These are phyloP conservation scores for Sporothrix protearum DNA, from an alignment of 2,329 filamentous ascomycete genomes.

Conservation along the genomic window DNA sequence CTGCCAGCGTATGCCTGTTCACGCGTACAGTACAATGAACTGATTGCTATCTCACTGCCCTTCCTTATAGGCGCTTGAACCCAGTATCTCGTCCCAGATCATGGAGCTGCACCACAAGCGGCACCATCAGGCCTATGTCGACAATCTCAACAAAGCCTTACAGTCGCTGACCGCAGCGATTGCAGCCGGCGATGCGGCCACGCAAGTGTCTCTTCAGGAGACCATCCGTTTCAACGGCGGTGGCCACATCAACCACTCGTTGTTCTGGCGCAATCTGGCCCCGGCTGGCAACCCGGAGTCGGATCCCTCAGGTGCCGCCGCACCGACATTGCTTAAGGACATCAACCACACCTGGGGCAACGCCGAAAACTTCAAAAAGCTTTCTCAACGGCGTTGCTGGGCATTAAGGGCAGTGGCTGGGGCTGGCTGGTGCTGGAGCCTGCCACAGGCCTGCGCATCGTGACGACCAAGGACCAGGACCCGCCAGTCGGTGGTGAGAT, in stretches of 20 bases:
- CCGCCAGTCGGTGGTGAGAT: slow-evolving; percentile 61
- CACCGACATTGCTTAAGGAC: slow-evolving; percentile 49
- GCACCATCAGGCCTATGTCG: slow-evolving; percentile 93
- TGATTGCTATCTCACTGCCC: not conserved
- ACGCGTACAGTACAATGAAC: not conserved
- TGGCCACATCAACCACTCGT: slow-evolving; percentile 63
- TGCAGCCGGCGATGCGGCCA: slow-evolving; percentile 51
- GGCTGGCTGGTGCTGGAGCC: slow-evolving; percentile 74
- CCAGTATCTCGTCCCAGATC: slow-evolving; percentile 75
- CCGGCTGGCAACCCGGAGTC: slow-evolving; percentile 54
- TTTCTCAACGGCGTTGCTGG: slow-evolving; percentile 63
- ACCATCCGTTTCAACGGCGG: slow-evolving; percentile 66
- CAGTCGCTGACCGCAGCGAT: slow-evolving; percentile 64
- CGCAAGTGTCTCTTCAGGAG: slow-evolving; percentile 59
- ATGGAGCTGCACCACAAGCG: slow-evolving; percentile 96
- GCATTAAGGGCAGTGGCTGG: slow-evolving; percentile 82
- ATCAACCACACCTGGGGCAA: slow-evolving; percentile 67
- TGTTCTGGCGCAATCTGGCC: slow-evolving; percentile 69
- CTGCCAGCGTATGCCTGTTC: not conserved
- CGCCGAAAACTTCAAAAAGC: slow-evolving; percentile 62
- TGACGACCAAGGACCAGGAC: slow-evolving; percentile 85
- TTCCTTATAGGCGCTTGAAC: slow-evolving; percentile 52
- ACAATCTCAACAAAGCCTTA: slow-evolving; percentile 75
- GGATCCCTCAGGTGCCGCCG: slow-evolving; percentile 44
- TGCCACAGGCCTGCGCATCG: slow-evolving; percentile 60